phyloP scores from a whole-genome alignment of 495 filamentous ascomycete species.

The Trichoderma erinaceum region DNA sequence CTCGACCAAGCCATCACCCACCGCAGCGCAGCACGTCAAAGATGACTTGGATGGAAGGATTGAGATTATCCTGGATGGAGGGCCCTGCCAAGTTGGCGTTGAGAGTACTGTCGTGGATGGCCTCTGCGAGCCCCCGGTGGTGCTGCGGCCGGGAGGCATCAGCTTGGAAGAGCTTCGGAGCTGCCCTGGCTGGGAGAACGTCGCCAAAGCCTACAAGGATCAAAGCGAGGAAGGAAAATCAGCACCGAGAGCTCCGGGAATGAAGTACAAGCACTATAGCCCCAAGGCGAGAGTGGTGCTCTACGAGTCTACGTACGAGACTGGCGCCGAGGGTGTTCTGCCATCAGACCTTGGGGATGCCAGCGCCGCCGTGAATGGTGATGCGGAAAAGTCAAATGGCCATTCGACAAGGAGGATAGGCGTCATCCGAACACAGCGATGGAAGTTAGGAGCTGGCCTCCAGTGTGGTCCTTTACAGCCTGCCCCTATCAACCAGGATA shows the following conservation, averaged over 20 bases:
- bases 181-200: conserved; percentile 75
- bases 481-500: not conserved
- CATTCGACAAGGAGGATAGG: conserved; percentile 23
- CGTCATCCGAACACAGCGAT: conserved; percentile 41
- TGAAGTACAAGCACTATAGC: conserved; percentile 99
- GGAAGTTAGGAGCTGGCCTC: conserved; percentile 33
- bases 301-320: conserved; percentile 51
- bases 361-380: not conserved
- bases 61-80: conserved; percentile 83
- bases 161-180: conserved; percentile 71
- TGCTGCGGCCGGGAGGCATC: conserved; percentile 87
- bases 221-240: conserved; percentile 44
- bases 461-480: conserved; percentile 15
- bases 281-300: conserved; percentile 83
- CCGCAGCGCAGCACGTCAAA: conserved; percentile 77
- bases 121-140: conserved; percentile 66
- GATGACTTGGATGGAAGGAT: conserved; percentile 84
- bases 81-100: conserved; percentile 77
- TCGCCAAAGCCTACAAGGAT: conserved; percentile 70
- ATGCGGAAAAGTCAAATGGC: conserved; percentile 3
- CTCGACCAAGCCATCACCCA: conserved; percentile 85
- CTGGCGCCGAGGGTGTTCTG: conserved; percentile 19
- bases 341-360: conserved; percentile 20
- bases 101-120: conserved; percentile 98
- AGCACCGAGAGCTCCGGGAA: conserved; percentile 79